Conservation (phyloP, 805 yeast genomes). For the Starmerella davenportii region DNA sequence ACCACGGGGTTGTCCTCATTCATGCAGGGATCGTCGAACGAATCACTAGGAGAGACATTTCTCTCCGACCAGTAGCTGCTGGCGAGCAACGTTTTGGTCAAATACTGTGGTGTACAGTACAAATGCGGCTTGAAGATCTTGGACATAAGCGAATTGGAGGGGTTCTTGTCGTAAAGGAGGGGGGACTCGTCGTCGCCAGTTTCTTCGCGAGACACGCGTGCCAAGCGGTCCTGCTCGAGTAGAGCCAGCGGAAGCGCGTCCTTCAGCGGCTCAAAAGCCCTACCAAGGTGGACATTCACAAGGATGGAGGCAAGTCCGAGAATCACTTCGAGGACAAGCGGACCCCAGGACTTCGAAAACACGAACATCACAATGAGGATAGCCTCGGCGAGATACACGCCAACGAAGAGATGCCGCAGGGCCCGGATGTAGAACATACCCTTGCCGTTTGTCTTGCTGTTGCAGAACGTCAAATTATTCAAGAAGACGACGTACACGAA, state of each 20-base stretch:
- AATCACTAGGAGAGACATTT: constrained; percentile 27
- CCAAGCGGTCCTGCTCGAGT: constrained; percentile 1
- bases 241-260: constrained; percentile 23
- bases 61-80: constrained; percentile 17
- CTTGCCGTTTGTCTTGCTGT: constrained; percentile 46
- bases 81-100: constrained; percentile 18
- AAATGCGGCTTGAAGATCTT: constrained; percentile 34
- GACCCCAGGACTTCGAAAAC: constrained; percentile 92
- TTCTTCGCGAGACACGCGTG: no score
- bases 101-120: constrained; percentile 27
- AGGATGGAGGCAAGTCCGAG: constrained; percentile 48
- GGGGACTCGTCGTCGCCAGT: neutral
- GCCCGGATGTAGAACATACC: constrained; percentile 83
- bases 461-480: constrained; percentile 60
- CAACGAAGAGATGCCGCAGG: constrained; percentile 69
- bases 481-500: constrained; percentile 59
- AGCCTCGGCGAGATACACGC: constrained; percentile 72
- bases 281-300: constrained; percentile 43
- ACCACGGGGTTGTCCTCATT: constrained; percentile 51
- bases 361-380: constrained; percentile 73
- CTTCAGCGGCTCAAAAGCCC: constrained; percentile 49
- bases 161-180: neutral
- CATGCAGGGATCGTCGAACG: constrained; percentile 64
- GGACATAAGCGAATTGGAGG: neutral
- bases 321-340: constrained; percentile 57